These are phyloP conservation scores for Rosa persica DNA, from an alignment of 306 rosid genomes.

Conservation along the genomic window DNA sequence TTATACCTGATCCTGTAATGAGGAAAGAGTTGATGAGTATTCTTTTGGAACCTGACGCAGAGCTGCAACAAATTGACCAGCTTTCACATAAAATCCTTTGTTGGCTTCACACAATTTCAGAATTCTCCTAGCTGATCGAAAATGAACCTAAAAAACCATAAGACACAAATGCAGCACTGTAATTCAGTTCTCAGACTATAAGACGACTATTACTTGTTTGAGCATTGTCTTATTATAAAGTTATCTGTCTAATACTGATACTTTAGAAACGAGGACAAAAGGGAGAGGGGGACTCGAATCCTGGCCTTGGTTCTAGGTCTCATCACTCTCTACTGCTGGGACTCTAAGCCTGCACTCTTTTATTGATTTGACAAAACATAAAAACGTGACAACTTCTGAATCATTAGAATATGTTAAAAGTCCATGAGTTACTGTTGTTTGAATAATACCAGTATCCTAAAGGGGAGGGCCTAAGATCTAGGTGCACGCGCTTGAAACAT, in stretches of 20 bases:
- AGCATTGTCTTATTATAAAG: too few species aligned
- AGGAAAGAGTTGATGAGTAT: constrained; percentile 65
- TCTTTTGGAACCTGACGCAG: constrained; percentile 69
- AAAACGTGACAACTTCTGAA: background rate
- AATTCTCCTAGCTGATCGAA: constrained; percentile 70
- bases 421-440: background rate
- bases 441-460: background rate
- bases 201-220: background rate
- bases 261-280: too few species aligned
- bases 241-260: too few species aligned
- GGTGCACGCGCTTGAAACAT: background rate
- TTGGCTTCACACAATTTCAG: constrained; percentile 72
- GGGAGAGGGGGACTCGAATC: too few species aligned
- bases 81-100: constrained; percentile 90
- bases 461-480: background rate
- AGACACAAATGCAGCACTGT: background rate
- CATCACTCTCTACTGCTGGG: too few species aligned
- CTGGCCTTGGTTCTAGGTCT: too few species aligned
- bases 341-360: background rate
- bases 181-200: background rate
- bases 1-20: constrained; percentile 74
- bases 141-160: constrained; percentile 60
- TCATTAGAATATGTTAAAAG: background rate
- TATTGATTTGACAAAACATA: background rate
- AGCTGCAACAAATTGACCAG: constrained; percentile 82